Conservation (phyloP, 2,329 filamentous ascomycete genomes). For the Akanthomyces lecanii region DNA sequence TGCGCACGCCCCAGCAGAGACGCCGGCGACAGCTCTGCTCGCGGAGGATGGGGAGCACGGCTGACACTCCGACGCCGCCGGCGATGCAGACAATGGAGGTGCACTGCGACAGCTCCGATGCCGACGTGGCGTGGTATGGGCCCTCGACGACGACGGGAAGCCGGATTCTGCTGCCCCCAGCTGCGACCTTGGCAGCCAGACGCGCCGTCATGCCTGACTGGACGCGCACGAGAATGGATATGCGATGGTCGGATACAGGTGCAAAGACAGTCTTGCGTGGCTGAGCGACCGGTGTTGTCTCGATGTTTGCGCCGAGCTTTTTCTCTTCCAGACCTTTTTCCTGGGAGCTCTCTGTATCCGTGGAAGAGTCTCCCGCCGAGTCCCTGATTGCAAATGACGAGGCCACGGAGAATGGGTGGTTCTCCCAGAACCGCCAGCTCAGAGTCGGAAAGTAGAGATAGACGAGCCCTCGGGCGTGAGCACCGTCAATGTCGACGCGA, state of each 20-base stretch:
- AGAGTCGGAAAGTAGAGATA: slow-evolving; percentile 35
- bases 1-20: slow-evolving; percentile 27
- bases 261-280: background rate
- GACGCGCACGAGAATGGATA: slow-evolving; percentile 24
- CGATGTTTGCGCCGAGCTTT: background rate
- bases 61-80: slow-evolving; percentile 32
- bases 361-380: background rate
- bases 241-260: slow-evolving; percentile 5
- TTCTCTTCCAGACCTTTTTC: background rate
- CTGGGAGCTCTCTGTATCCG: background rate
- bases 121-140: slow-evolving; percentile 25
- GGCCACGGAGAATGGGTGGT: slow-evolving; percentile 33
- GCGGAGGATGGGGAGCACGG: slow-evolving; percentile 26
- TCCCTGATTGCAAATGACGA: slow-evolving; percentile 1
- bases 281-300: background rate
- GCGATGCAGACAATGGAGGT: slow-evolving; percentile 27
- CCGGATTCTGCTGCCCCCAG: slow-evolving; percentile 3
- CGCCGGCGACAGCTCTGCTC: slow-evolving; percentile 17
- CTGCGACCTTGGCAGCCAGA: slow-evolving; percentile 17
- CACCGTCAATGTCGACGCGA: slow-evolving; percentile 28
- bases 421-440: slow-evolving; percentile 35
- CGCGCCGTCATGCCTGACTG: slow-evolving; percentile 24
- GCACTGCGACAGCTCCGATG: slow-evolving; percentile 24
- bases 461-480: slow-evolving; percentile 25
- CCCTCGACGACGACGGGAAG: slow-evolving; percentile 28